phyloP scores from a whole-genome alignment of 495 filamentous ascomycete genomes.

The Astrothelium macrocarpum region DNA sequence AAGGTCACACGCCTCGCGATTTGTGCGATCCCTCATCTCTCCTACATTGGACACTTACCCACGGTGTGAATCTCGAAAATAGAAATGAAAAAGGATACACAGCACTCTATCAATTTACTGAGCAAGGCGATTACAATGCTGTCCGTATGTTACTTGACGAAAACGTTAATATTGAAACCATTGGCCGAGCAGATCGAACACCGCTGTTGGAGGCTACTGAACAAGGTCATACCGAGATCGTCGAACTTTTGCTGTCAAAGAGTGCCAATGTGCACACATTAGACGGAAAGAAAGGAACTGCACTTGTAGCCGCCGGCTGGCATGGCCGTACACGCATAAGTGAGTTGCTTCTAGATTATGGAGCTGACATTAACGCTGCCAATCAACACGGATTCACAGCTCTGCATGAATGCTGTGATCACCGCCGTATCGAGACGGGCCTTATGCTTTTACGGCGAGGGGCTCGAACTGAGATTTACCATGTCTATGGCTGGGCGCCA shows the following conservation, averaged over 20 bases:
- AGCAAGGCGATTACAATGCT: not conserved
- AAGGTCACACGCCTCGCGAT: not conserved
- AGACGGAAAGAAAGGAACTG: constrained; percentile 10
- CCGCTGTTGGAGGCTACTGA: not conserved
- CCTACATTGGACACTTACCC: not conserved
- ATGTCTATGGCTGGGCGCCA: not conserved
- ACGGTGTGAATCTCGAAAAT: not conserved
- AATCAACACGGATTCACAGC: not conserved
- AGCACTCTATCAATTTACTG: not conserved
- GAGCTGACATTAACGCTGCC: constrained; percentile 6
- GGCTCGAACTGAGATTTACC: not conserved
- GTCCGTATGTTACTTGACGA: not conserved
- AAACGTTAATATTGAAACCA: not conserved
- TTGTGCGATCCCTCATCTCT: not conserved
- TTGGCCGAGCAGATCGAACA: not conserved
- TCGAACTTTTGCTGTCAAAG: constrained; percentile 4
- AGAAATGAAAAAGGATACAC: not conserved
- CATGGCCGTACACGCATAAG: not conserved
- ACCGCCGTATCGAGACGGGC: not conserved
- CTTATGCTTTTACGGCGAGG: not conserved
- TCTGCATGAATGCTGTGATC: not conserved
- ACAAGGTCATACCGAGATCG: not conserved
- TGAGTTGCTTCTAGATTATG: constrained; percentile 6
- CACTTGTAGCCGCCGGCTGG: constrained; percentile 10
- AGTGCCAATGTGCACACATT: constrained; percentile 8